Percentiles rank a stretch among this genome's conserved stretches.
phyloP scores from a whole-genome alignment of 495 filamentous ascomycete species.

The Parathielavia hyrcaniae region DNA sequence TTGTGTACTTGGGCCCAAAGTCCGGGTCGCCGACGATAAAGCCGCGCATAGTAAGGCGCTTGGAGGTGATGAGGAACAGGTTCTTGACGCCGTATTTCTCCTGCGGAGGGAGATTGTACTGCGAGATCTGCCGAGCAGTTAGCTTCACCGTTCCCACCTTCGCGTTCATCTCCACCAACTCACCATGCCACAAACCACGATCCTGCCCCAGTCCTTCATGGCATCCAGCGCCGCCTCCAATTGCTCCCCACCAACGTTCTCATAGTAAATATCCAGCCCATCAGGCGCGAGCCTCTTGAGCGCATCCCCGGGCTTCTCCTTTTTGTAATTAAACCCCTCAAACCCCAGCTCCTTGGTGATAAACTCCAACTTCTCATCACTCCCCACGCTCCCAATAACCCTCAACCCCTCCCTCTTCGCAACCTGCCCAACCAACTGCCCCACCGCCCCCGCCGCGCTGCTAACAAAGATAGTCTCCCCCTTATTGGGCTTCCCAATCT shows the following conservation, averaged over 20 bases:
- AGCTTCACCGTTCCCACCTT: conserved; percentile 10
- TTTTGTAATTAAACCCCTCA: conserved; percentile 68
- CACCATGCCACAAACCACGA: conserved; percentile 53
- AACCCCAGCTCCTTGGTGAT: conserved; percentile 61
- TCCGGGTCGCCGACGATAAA: conserved; percentile 63
- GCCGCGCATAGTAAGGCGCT: conserved; percentile 54
- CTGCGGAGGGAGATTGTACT: conserved; percentile 61
- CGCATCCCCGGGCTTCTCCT: conserved; percentile 60
- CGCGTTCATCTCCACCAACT: conserved; percentile 20
- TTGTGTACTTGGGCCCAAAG: conserved; percentile 62
- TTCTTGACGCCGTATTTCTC: conserved; percentile 66
- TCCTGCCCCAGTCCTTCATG: conserved; percentile 65
- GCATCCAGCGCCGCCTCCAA: conserved; percentile 67
- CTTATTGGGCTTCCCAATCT: conserved; percentile 78
- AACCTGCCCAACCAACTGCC: conserved; percentile 75
- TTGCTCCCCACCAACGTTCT: conserved; percentile 90
- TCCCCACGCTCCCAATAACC: conserved; percentile 66
- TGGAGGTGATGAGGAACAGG: conserved; percentile 46
- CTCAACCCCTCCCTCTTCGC: conserved; percentile 81
- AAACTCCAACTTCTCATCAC: conserved; percentile 63
- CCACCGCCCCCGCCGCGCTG: conserved; percentile 76
- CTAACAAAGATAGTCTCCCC: conserved; percentile 86
- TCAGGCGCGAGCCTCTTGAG: conserved; percentile 68
- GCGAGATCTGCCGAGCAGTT: conserved; percentile 52
- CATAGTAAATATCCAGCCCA: conserved; percentile 91